Evolutionary conservation across 2,329 filamentous ascomycete species (phyloP).

Genomic region (Mycocentrospora acerina): DNA sequence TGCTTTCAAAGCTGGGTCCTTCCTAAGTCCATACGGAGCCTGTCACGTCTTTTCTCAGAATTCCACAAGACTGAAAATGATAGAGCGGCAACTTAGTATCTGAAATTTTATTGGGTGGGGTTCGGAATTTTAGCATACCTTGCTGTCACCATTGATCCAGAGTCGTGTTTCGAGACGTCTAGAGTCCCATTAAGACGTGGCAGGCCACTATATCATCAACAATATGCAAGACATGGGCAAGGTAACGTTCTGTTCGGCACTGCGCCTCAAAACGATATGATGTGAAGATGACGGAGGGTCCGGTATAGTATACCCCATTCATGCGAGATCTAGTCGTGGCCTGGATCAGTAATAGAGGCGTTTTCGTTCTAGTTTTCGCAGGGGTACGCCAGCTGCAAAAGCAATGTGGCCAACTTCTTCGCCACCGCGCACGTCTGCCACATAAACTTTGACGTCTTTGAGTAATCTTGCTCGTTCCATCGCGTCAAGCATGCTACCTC

Average conservation of each 20-base stretch:
- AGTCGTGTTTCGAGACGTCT: conserved; percentile 7
- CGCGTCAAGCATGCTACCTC: conserved; percentile 33
- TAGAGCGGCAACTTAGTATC: conserved; percentile 6
- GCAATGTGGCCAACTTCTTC: conserved; percentile 39
- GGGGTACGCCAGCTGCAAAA: conserved; percentile 32
- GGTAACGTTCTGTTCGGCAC: conserved; percentile 5
- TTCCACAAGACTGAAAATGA: conserved; percentile 16
- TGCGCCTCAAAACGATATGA: conserved; percentile 12
- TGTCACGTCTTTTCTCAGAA: conserved; percentile 17
- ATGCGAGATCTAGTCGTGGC: conserved; percentile 3
- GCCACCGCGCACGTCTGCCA: conserved; percentile 35
- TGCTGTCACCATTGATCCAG: conserved; percentile 1
- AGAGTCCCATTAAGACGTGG: background rate
- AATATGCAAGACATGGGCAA: too few relatives aligned
- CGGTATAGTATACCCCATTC: background rate
- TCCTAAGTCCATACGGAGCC: conserved; percentile 4
- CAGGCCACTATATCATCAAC: too few relatives aligned
- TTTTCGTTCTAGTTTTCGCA: conserved; percentile 29
- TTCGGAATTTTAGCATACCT: conserved; percentile 1
- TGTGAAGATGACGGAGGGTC: conserved; percentile 11
- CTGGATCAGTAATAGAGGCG: conserved; percentile 26
- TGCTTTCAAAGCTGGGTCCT: conserved; percentile 21
- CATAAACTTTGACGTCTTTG: conserved; percentile 29
- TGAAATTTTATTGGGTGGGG: background rate
- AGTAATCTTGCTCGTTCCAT: conserved; percentile 39